Conservation (phyloP, 352 stramenopile species). For the Pythium coloratum region DNA sequence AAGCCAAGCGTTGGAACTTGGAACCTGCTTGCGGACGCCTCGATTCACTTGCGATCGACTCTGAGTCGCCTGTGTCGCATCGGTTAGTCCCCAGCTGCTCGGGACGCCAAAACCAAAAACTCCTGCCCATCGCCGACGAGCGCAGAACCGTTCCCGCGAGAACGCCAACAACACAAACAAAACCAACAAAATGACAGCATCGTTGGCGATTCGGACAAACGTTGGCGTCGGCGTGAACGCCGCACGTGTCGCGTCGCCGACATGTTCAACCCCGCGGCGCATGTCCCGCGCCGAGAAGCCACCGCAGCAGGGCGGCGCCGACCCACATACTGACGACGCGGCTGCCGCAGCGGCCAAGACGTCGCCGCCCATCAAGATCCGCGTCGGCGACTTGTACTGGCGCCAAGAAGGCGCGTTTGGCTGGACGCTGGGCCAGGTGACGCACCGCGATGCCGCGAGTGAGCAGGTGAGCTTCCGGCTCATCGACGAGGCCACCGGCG, state of each 20-base stretch:
- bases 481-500: slow-evolving; percentile 69
- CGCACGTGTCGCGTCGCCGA: slow-evolving; percentile 5
- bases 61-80: background rate
- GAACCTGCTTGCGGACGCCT: slow-evolving; percentile 1
- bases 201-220: slow-evolving; percentile 1
- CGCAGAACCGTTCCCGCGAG: background rate
- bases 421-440: slow-evolving; percentile 72
- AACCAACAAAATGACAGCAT: background rate
- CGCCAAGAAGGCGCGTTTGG: slow-evolving; percentile 61
- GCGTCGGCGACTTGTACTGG: slow-evolving; percentile 83
- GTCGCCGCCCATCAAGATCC: slow-evolving; percentile 28
- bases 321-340: slow-evolving; percentile 7
- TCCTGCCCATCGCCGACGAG: background rate
- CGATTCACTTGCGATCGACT: background rate
- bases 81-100: slow-evolving; percentile 4
- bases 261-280: slow-evolving; percentile 11
- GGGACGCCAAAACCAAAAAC: background rate
- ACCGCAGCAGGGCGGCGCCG: background rate
- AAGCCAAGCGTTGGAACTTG: slow-evolving; percentile 5
- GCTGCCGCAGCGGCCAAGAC: slow-evolving; percentile 3
- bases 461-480: slow-evolving; percentile 45
- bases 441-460: slow-evolving; percentile 39
- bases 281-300: background rate
- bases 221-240: slow-evolving; percentile 10
- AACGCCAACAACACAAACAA: background rate